A percentile compares a stretch with the other conserved stretches of the same genome.
These are phyloP conservation scores for Chaetomium olivaceum DNA, from an alignment of 2,329 filamentous ascomycete species.

Conservation along the genomic window DNA sequence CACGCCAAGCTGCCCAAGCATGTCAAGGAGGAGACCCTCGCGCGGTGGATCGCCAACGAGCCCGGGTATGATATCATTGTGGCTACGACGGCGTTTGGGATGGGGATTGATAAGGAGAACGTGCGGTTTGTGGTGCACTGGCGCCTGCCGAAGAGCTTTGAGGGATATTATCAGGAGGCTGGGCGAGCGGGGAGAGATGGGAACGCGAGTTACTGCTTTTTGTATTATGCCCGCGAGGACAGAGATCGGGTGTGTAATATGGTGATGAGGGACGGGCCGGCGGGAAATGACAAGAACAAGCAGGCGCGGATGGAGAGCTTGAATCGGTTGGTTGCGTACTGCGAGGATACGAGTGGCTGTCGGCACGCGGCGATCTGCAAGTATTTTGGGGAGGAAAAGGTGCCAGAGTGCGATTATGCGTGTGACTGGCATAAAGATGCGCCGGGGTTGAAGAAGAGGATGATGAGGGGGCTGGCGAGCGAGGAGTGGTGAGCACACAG, in stretches of 20 bases:
- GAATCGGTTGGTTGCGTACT: constrained; percentile 72
- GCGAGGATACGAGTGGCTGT: constrained; percentile 72
- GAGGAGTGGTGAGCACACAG: constrained; percentile 66
- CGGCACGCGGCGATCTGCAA: constrained; percentile 72
- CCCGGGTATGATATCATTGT: constrained; percentile 87
- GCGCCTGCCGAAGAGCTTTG: constrained; percentile 90
- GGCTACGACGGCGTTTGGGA: constrained; percentile 93
- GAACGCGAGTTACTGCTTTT: constrained; percentile 79
- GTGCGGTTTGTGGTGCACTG: constrained; percentile 95
- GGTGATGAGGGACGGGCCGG: constrained; percentile 50
- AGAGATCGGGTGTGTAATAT: constrained; percentile 69
- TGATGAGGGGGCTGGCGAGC: constrained; percentile 56
- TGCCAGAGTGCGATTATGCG: constrained; percentile 67
- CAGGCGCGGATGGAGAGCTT: constrained; percentile 63
- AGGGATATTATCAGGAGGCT: constrained; percentile 95
- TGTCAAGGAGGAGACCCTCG: constrained; percentile 69
- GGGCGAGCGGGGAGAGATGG: constrained; percentile 88
- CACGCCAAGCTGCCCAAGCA: constrained; percentile 68
- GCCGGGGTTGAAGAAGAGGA: constrained; percentile 57
- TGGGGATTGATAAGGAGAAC: constrained; percentile 96
- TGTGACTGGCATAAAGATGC: constrained; percentile 78
- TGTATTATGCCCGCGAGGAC: constrained; percentile 90
- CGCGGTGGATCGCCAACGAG: constrained; percentile 71
- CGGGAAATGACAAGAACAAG: constrained; percentile 39
- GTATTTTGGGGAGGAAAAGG: constrained; percentile 71